Conservation (phyloP, 495 filamentous ascomycete species). For the Hyaloscypha bicolor region DNA sequence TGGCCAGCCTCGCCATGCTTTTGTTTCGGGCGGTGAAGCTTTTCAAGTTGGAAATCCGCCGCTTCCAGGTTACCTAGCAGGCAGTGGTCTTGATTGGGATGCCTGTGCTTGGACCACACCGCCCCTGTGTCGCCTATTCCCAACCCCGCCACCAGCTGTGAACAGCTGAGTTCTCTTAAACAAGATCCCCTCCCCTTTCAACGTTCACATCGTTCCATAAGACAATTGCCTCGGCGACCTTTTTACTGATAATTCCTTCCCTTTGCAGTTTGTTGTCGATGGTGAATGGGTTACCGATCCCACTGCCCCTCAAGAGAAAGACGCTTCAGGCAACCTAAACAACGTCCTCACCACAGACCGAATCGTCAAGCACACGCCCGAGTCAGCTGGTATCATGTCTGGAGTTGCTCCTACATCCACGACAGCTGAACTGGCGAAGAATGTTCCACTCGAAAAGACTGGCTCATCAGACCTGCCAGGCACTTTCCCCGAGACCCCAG, state of each 20-base stretch:
- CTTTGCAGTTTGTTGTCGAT: conserved; percentile 85
- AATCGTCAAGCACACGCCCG: conserved; percentile 53
- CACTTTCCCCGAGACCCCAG: conserved; percentile 78
- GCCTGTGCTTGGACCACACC: conserved; percentile 21
- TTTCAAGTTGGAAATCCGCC: conserved; percentile 18
- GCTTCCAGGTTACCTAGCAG: conserved; percentile 14
- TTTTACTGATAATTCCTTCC: conserved; percentile 10
- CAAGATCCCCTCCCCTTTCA: neutral
- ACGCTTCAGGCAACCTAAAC: conserved; percentile 79
- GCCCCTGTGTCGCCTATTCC: conserved; percentile 22
- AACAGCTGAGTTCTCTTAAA: conserved; percentile 8
- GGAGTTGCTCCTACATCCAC: conserved; percentile 72
- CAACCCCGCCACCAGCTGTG: conserved; percentile 25
- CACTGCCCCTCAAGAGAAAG: conserved; percentile 74
- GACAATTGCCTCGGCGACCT: neutral
- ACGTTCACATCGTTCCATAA: neutral
- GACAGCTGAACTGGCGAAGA: conserved; percentile 69
- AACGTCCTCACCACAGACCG: conserved; percentile 81
- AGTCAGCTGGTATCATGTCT: conserved; percentile 59
- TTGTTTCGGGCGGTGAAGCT: conserved; percentile 31
- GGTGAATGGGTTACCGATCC: conserved; percentile 81
- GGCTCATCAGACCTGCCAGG: conserved; percentile 61
- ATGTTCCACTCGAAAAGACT: conserved; percentile 61
- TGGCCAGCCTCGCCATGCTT: conserved; percentile 9
- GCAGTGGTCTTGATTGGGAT: conserved; percentile 26